These are phyloP conservation scores for Pelagophyceae sp. DNA, from an alignment of 352 stramenopile species.

Conservation along the genomic window DNA sequence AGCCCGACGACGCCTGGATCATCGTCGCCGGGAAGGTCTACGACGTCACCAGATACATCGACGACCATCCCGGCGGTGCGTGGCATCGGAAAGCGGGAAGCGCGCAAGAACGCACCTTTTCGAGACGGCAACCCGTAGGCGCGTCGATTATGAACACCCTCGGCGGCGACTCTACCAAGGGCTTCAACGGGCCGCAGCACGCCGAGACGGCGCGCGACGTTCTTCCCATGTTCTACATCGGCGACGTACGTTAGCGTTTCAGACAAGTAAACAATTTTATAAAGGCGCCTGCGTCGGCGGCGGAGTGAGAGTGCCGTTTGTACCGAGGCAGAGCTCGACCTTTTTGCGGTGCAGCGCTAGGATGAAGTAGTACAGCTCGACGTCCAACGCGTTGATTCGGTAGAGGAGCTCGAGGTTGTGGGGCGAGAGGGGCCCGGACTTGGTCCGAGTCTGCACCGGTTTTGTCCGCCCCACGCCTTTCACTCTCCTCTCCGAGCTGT, in stretches of 20 bases:
- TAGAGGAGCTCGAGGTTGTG: slow-evolving; percentile 2
- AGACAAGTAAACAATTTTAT: no score
- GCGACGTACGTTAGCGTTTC: no score
- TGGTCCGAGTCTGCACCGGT: background rate
- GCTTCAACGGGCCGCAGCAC: slow-evolving; percentile 2
- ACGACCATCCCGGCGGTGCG: slow-evolving; percentile 62
- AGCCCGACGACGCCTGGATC: slow-evolving; percentile 64
- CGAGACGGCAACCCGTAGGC: no score
- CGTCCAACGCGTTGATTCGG: background rate
- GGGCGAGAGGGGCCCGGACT: slow-evolving; percentile 1
- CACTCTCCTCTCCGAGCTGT: background rate
- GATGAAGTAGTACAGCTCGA: slow-evolving; percentile 19
- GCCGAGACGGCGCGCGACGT: background rate
- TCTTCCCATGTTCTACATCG: background rate
- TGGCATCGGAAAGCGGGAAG: no score
- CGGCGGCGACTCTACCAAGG: slow-evolving; percentile 21
- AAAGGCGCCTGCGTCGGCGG: background rate
- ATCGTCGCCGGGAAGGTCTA: slow-evolving; percentile 80
- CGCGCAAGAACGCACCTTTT: no score
- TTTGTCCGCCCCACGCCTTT: no score
- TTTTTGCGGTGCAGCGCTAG: background rate
- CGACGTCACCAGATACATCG: slow-evolving; percentile 66
- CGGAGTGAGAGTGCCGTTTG: slow-evolving; percentile 2
- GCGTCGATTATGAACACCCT: slow-evolving; percentile 24
- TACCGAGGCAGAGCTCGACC: background rate